phyloP scores from a whole-genome alignment of 148 eudicot species.

The Dysphania ambrosioides region DNA sequence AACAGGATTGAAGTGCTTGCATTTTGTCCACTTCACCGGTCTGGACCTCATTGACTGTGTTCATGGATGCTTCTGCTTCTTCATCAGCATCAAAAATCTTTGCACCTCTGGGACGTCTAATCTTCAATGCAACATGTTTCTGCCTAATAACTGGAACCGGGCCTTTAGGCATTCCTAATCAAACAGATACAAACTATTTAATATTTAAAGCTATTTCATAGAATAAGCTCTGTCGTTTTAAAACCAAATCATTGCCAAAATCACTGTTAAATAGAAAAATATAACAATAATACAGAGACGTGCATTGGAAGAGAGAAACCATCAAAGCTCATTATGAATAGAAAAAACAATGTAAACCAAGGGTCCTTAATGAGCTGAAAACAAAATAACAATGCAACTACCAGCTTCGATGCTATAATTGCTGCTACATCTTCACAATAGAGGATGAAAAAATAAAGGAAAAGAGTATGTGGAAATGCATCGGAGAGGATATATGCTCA shows the following conservation, averaged over 20 bases:
- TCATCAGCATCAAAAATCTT: conserved; percentile 41
- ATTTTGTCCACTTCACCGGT: conserved; percentile 30
- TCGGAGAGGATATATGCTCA: not conserved
- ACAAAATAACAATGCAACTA: not conserved
- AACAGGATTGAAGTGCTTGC: not conserved
- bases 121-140: conserved; percentile 39
- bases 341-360: not conserved
- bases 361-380: not conserved
- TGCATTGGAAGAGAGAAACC: not conserved
- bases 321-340: not conserved
- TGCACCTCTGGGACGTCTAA: conserved; percentile 40
- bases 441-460: not conserved
- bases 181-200: not conserved
- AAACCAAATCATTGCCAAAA: not conserved
- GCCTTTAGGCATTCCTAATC: conserved; percentile 32
- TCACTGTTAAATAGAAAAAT: not conserved
- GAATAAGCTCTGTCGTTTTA: too few species aligned
- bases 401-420: not conserved
- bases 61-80: conserved; percentile 11
- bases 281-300: not conserved
- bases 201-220: not conserved
- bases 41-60: not conserved
- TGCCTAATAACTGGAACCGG: conserved; percentile 25
- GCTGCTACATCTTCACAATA: too few species aligned
- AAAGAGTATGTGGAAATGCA: not conserved